Evolutionary conservation across 345 rosid species (phyloP), one percentile per base, ranked within the genome.

Genomic region (Gossypium raimondii): DNA sequence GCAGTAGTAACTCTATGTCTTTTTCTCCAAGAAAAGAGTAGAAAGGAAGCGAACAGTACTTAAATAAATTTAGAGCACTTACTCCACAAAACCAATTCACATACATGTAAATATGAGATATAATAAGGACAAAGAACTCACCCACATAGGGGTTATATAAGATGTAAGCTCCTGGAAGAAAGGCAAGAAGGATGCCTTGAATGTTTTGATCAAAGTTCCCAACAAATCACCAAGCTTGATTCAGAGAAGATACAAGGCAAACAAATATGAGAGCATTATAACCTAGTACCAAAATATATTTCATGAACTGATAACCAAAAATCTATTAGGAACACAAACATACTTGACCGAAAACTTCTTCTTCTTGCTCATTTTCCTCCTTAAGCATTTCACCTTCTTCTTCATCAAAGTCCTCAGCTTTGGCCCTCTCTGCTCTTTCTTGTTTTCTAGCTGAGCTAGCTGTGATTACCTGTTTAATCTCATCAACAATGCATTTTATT

Each of bases 91-190:
- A 76, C 13, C 61, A 62, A 74, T 61, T 58, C 24, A 68, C 72
- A 27, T 3, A 47, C 18, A 24, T 2, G n/a, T 25, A 22, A 74
- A 58, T 45, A 50, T 25, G 72, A 53, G n/a, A 51, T 8, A 6
- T 47, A 48, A 24, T 41, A 50, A 52, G 9, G 66, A 45, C 7
- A 69, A 24, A 75, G 27, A 74, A 86, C 93, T 84, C 76, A 89
- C 93, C 93, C 89, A 85, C 93, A 89, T 89, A 60, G 93, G 93
- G 29, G 84, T 87, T n/a, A 89, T 79, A 79, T 89, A 89, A 70
- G 87, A 85, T 45, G 90, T 82, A 68, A 89, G 84, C 83, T 87
- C 91, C 56, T 87, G 89, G 78, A 86, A 87, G 76, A 83, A 84
- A 53, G 87, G 86, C 80, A 89, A 76, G 83, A 89, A 89, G 78